A percentile compares a stretch with the other conserved stretches of the same genome.
Conservation (phyloP, 768 basidiomycete genomes). For the Suillus cothurnatus region DNA sequence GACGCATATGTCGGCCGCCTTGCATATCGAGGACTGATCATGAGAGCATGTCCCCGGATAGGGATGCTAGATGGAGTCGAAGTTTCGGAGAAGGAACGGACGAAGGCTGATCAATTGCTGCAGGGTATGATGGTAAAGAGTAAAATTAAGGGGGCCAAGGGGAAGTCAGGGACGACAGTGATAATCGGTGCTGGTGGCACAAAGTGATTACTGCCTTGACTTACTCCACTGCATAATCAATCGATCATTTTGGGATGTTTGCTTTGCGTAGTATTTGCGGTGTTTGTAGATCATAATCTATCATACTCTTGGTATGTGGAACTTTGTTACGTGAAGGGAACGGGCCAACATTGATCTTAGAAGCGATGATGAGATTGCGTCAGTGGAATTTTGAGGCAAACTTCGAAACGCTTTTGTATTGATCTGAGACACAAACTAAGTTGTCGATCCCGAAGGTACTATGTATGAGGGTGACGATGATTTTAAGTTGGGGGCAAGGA, state of each 20-base stretch:
- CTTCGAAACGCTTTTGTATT: background rate
- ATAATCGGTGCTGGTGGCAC: constrained; percentile 9
- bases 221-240: background rate
- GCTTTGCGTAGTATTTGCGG: background rate
- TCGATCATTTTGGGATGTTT: constrained; percentile 7
- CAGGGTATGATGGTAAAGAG: constrained; percentile 51
- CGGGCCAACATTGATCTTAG: background rate
- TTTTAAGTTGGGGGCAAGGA: background rate
- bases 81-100: constrained; percentile 81
- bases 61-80: constrained; percentile 84
- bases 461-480: background rate
- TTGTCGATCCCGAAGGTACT: constrained; percentile 1
- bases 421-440: background rate
- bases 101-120: constrained; percentile 75
- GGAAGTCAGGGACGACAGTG: constrained; percentile 19
- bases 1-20: constrained; percentile 83
- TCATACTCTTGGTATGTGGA: constrained; percentile 5
- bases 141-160: constrained; percentile 34
- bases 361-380: constrained; percentile 10
- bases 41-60: constrained; percentile 70
- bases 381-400: background rate
- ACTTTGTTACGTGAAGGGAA: constrained; percentile 12
- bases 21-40: constrained; percentile 87
- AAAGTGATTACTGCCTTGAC: background rate
- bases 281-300: constrained; percentile 8